A percentile compares a stretch with the other conserved stretches of the same genome.
Evolutionary conservation across 192 early-diverging fungal genomes (phyloP).

Genomic region (Rhizophlyctis rosea): DNA sequence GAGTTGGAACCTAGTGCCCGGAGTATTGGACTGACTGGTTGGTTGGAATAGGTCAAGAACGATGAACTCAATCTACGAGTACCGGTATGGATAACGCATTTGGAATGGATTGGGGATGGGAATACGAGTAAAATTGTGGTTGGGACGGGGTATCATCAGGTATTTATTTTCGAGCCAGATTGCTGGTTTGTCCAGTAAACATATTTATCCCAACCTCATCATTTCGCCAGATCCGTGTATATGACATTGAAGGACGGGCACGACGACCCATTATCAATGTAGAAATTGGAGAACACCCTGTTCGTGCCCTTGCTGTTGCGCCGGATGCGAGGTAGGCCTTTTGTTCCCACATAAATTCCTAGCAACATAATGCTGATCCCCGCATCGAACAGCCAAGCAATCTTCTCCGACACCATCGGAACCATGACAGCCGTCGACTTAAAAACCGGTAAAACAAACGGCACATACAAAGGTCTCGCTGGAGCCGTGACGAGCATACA

Average conservation of each 20-base stretch:
- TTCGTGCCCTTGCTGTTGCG: slow-evolving; percentile 45
- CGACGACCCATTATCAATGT: slow-evolving; percentile 68
- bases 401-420: slow-evolving; percentile 43
- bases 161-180: slow-evolving; percentile 23
- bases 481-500: slow-evolving; percentile 39
- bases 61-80: slow-evolving; percentile 78
- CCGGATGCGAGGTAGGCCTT: slow-evolving; percentile 38
- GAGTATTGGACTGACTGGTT: not conserved
- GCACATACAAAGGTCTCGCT: slow-evolving; percentile 32
- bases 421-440: slow-evolving; percentile 25
- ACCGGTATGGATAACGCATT: slow-evolving; percentile 85
- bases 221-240: slow-evolving; percentile 61
- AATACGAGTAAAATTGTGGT: slow-evolving; percentile 57
- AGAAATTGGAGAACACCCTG: slow-evolving; percentile 66
- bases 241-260: slow-evolving; percentile 68
- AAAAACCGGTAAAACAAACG: slow-evolving; percentile 24
- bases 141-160: slow-evolving; percentile 63
- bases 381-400: slow-evolving; percentile 26
- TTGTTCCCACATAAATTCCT: slow-evolving; percentile 44
- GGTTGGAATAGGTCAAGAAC: slow-evolving; percentile 38
- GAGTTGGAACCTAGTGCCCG: not conserved
- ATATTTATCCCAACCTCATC: not conserved
- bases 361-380: too few relatives aligned
- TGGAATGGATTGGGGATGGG: slow-evolving; percentile 66
- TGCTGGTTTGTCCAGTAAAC: not conserved